Percentiles rank a stretch among this genome's conserved stretches.
These are phyloP conservation scores for Neurospora pannonica DNA, from an alignment of 495 filamentous ascomycete genomes.

Conservation along the genomic window DNA sequence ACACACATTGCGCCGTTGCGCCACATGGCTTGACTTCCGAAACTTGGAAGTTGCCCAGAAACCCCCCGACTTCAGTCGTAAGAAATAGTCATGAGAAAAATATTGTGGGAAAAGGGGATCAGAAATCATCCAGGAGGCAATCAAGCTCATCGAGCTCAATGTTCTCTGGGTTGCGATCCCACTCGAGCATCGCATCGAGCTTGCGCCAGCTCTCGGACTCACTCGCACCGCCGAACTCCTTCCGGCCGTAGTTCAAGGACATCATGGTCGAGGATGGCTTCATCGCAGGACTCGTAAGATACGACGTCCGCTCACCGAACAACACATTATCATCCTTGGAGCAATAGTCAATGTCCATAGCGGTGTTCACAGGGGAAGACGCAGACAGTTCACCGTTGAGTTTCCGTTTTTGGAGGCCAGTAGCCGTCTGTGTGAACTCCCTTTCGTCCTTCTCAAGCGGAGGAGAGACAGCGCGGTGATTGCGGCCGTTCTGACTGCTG, in stretches of 20 bases:
- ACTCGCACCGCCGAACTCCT: conserved; percentile 20
- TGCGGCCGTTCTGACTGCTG: conserved; percentile 33
- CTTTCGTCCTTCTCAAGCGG: conserved; percentile 91
- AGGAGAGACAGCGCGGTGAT: conserved; percentile 65
- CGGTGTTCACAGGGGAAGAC: conserved; percentile 27
- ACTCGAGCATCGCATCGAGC: conserved; percentile 45
- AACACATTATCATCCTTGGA: conserved; percentile 36
- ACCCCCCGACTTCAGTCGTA: conserved; percentile 1
- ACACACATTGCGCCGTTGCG: conserved; percentile 12
- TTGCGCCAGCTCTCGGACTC: conserved; percentile 43
- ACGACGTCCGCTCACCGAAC: conserved; percentile 39
- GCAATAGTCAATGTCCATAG: conserved; percentile 41
- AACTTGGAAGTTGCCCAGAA: conserved; percentile 1
- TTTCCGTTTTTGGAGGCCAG: conserved; percentile 70
- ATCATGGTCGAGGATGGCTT: conserved; percentile 26
- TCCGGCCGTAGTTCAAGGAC: conserved; percentile 39
- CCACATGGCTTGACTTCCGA: conserved; percentile 1
- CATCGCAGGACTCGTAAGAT: conserved; percentile 35
- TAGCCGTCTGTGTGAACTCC: conserved; percentile 92
- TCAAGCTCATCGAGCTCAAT: conserved; percentile 91
- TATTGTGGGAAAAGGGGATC: conserved; percentile 9
- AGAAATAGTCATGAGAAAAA: conserved; percentile 7
- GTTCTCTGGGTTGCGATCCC: conserved; percentile 75
- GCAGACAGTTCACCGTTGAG: conserved; percentile 41
- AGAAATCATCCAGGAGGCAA: conserved; percentile 68